These are phyloP conservation scores for Pythium plurisporium DNA, from an alignment of 352 stramenopile species.

Conservation along the genomic window DNA sequence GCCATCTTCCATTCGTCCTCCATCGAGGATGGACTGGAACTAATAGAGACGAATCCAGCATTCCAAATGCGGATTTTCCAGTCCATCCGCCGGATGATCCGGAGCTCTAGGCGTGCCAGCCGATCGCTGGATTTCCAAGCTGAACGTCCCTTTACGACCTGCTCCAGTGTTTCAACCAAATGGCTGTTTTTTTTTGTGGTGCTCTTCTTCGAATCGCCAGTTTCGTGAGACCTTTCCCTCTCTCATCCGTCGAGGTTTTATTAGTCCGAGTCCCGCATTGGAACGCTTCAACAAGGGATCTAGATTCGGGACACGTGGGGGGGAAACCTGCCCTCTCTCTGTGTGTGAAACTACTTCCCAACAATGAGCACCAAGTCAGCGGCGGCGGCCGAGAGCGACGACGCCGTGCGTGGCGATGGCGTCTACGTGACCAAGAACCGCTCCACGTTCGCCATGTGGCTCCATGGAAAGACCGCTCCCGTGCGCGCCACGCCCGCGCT, in stretches of 20 bases:
- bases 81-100: neutral
- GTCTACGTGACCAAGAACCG: conserved; percentile 86
- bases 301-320: conserved; percentile 17
- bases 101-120: neutral
- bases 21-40: no score
- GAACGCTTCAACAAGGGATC: conserved; percentile 7
- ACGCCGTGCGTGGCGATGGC: conserved; percentile 35
- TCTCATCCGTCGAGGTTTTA: no score
- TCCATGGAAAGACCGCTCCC: conserved; percentile 71
- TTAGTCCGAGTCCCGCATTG: neutral
- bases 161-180: neutral
- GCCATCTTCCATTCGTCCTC: neutral
- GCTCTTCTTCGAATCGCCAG: neutral
- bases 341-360: conserved; percentile 15
- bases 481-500: conserved; percentile 40
- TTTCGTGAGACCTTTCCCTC: no score
- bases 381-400: conserved; percentile 11
- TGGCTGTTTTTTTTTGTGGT: no score
- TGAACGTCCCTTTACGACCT: neutral
- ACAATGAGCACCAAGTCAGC: conserved; percentile 22
- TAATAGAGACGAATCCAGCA: neutral
- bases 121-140: conserved; percentile 1
- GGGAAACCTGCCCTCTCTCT: neutral
- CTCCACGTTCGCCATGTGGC: conserved; percentile 82
- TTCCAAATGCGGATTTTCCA: no score